Evolutionary conservation across 352 stramenopile genomes (phyloP).

Genomic region (Phytophthora citricola): DNA sequence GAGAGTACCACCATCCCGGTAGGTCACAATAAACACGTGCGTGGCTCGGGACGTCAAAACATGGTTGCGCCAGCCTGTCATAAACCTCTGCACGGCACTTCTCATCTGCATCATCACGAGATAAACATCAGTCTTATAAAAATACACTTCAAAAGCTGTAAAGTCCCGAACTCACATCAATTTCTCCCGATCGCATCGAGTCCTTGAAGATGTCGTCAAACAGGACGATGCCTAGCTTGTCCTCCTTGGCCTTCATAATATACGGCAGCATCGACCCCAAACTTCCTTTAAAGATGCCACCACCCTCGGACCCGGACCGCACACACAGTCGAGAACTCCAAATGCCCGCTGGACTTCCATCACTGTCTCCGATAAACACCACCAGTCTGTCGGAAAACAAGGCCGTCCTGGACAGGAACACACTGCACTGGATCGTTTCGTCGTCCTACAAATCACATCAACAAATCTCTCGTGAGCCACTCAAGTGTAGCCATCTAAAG

Average conservation of each 20-base stretch:
- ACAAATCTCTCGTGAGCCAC: slow-evolving; percentile 10
- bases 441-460: slow-evolving; percentile 54
- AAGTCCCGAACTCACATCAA: slow-evolving; percentile 49
- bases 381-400: slow-evolving; percentile 70
- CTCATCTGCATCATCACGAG: slow-evolving; percentile 48
- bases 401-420: slow-evolving; percentile 65
- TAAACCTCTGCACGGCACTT: slow-evolving; percentile 62
- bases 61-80: slow-evolving; percentile 77
- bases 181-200: slow-evolving; percentile 47
- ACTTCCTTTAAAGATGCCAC: slow-evolving; percentile 78
- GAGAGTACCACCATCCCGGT: slow-evolving; percentile 61
- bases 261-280: slow-evolving; percentile 81
- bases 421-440: slow-evolving; percentile 60
- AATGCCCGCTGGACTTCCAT: slow-evolving; percentile 61
- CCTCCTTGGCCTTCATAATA: slow-evolving; percentile 75
- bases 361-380: slow-evolving; percentile 72
- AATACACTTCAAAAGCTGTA: neutral
- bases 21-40: slow-evolving; percentile 72
- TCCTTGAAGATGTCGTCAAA: slow-evolving; percentile 77
- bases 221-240: slow-evolving; percentile 72
- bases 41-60: slow-evolving; percentile 67
- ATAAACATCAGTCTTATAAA: slow-evolving; percentile 13
- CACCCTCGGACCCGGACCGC: slow-evolving; percentile 63
- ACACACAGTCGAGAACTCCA: slow-evolving; percentile 72
- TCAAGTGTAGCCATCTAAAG: slow-evolving; percentile 25